A percentile compares a stretch with the other conserved stretches of the same genome.
Evolutionary conservation across 139 green algal genomes (phyloP).

Genomic region (Nannochloris sp.): DNA sequence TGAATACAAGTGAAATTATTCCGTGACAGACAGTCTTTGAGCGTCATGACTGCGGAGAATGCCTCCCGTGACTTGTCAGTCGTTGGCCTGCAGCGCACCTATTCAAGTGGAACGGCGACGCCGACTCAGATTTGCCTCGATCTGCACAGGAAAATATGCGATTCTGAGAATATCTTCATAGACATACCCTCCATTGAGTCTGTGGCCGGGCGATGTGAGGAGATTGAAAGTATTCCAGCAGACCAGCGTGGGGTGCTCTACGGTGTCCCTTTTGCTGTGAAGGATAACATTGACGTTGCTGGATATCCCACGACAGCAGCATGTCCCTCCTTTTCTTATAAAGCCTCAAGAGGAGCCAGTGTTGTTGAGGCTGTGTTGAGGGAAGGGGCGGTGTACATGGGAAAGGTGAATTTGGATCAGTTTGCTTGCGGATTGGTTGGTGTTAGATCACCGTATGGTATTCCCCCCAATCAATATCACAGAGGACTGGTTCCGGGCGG

Average conservation of each 20-base stretch:
- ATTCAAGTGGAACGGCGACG: constrained; percentile 24
- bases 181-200: too few species aligned
- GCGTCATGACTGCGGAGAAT: too few species aligned
- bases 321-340: constrained; percentile 53
- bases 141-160: constrained; percentile 26
- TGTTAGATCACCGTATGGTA: constrained; percentile 56
- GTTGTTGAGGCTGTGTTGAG: constrained; percentile 41
- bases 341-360: constrained; percentile 21
- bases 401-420: constrained; percentile 82
- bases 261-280: constrained; percentile 65
- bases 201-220: constrained; percentile 1
- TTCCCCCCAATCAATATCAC: constrained; percentile 52
- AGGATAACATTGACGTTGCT: constrained; percentile 76
- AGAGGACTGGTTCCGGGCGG: constrained; percentile 58
- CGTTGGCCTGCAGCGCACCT: constrained; percentile 25
- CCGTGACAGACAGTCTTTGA: too few species aligned
- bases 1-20: too few species aligned
- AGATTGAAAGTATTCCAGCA: constrained; percentile 33
- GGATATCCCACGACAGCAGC: constrained; percentile 56
- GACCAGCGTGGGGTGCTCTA: constrained; percentile 38
- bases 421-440: constrained; percentile 73
- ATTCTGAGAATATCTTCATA: constrained; percentile 22
- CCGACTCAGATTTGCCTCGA: constrained; percentile 26
- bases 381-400: constrained; percentile 44
- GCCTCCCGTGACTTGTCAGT: neutral